Base-by-base conservation (phyloP, 169 alveolate genomes). In the Eimeria acervulina region DNA sequence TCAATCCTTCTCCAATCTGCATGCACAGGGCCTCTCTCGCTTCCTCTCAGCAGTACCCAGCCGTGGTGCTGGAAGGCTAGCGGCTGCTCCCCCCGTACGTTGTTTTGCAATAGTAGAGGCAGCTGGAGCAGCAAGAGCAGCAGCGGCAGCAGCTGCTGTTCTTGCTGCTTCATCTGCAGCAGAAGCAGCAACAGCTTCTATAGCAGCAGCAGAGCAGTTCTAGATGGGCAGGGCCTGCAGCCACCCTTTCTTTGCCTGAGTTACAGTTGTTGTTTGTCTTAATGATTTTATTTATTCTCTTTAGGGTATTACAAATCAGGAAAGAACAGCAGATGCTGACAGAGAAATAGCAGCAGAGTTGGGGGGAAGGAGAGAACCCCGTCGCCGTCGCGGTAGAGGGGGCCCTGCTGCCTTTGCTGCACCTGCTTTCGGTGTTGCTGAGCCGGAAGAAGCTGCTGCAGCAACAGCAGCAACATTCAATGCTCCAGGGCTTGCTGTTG, bases 371-470 rank as follows among this genome's bases (percentile, higher is more conserved):
- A 19, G 66, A 28, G 88, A 52, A 28, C n/a, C n/a, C n/a, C n/a
- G n/a, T n/a, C n/a, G n/a, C n/a, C n/a, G n/a, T n/a, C n/a, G n/a
- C n/a, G n/a, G n/a, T n/a, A n/a, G n/a, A n/a, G n/a, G n/a, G n/a
- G n/a, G n/a, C n/a, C 74, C 74, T 17, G 83, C 52, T n/a, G 83
- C 52, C 31, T 72, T 72, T 72, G 83, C 83, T n/a, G 83, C 83
- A 13, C 83, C 83, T 19, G 42, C 52, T 8, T 72, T 72, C 19
- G 42, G 52, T 31, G 83, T 72, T 36, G 83, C 83, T 26, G 83
- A 36, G n/a, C 51, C 26, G 42, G 47, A 63, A 63, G 36, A 63
- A 63, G 55, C 74, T 63, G 74, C 74, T 23, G 74, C 74, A 13
- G 23, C 74, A 13, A 31, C 74, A 13, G 74, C 74, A 63, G 21